phyloP scores from a whole-genome alignment of 2,329 filamentous ascomycete species.

The Aspergillus thermomutatus region DNA sequence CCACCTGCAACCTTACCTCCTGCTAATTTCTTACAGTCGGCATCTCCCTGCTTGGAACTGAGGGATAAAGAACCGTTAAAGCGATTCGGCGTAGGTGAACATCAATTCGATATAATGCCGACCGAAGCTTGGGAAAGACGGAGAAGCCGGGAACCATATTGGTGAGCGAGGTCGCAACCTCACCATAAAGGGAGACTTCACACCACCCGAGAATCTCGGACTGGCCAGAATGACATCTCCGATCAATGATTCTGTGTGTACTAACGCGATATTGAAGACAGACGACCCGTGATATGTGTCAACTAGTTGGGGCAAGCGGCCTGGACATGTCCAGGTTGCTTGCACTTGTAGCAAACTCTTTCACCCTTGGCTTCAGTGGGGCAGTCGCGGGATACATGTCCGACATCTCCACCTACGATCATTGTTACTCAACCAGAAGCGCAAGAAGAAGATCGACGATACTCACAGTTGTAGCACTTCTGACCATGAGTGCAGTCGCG shows the following conservation, averaged over 20 bases:
- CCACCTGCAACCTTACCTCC: conserved; percentile 25
- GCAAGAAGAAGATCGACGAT: background rate
- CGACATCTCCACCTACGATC: conserved; percentile 69
- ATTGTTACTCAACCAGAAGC: conserved; percentile 3
- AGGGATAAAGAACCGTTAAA: conserved; percentile 5
- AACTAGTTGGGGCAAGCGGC: conserved; percentile 81
- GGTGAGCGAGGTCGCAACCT: conserved; percentile 18
- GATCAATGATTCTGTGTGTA: conserved; percentile 15
- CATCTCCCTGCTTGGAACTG: conserved; percentile 10
- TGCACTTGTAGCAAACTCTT: conserved; percentile 98
- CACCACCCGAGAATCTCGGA: conserved; percentile 22
- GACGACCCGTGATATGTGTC: conserved; percentile 17
- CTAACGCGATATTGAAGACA: conserved; percentile 23
- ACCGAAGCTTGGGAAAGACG: conserved; percentile 18
- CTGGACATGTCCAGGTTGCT: conserved; percentile 85
- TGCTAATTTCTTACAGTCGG: conserved; percentile 15
- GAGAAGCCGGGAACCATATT: conserved; percentile 17
- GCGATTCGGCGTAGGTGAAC: conserved; percentile 11
- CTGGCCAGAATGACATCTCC: conserved; percentile 8
- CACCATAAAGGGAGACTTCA: conserved; percentile 23
- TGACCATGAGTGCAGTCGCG: conserved; percentile 98
- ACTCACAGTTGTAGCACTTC: conserved; percentile 98
- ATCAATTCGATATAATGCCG: conserved; percentile 14
- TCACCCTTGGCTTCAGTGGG: conserved; percentile 85
- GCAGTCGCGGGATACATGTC: conserved; percentile 94